Evolutionary conservation across 2,329 filamentous ascomycete genomes (phyloP), one percentile per base, ranked within the genome.

Genomic region (Cercospora zeina): DNA sequence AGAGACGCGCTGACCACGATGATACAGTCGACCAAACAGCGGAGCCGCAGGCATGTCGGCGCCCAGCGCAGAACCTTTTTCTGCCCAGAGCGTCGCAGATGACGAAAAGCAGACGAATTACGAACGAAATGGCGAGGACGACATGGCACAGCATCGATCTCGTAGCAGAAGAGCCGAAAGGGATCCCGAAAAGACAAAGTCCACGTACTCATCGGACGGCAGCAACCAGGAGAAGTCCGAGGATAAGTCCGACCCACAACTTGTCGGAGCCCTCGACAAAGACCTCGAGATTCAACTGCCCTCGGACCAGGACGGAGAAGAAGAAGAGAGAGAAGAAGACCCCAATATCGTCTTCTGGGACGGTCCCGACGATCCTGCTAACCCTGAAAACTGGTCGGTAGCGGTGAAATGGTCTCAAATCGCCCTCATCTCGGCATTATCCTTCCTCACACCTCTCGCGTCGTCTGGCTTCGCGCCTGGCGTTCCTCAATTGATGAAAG

Each of bases 401-500:
- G 62, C 61, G 9, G 77, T 76, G 66, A 85, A 83, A 70, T 78
- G 78, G 68, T 67, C 75, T 1, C 79, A 80, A 30, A 75, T 85
- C 2, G 68, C 68, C 2, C 70, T 84, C 1, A 76, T 86, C 2
- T 80, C 81, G 0, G 64, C 77, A 2, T 77, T 85, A 19, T 82
- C 79, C 1, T 78, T 84, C 19, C 72, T 83, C 19, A 78, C 77
- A 5, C 81, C 83, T 0, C 74, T 86, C 2, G 83, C 81, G 0
- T 81, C 80, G 3, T 81, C 78, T 3, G 89, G 89, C 77, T 88
- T 91, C 68, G 87, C 87, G 0, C 88, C 88, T 0, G 87, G 83
- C 4, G 84, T 90, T 0, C 83, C 84, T 0, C 75, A 85, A 2
- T 78, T 91, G 0, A 83, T 89, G 80, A 58, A 68, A 5, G 86